phyloP scores from a whole-genome alignment of 768 basidiomycete genomes.

The Tulasnella sp. region DNA sequence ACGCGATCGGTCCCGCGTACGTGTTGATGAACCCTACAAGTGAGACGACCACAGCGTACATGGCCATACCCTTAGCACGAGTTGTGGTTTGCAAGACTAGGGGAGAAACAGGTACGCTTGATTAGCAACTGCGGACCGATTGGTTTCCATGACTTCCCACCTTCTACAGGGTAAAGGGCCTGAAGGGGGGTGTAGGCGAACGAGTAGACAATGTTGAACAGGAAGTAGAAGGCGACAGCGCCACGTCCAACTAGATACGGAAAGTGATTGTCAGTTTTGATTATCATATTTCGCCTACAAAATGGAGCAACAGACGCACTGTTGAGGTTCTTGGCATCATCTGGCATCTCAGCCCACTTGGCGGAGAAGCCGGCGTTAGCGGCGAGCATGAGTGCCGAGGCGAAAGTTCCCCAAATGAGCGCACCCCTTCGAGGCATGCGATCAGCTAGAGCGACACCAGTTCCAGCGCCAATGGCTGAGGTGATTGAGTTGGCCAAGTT shows the following conservation, averaged over 20 bases:
- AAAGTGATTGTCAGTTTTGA: neutral
- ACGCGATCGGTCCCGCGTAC: conserved; percentile 39
- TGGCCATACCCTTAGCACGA: conserved; percentile 51
- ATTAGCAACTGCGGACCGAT: too few relatives aligned
- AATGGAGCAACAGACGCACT: neutral
- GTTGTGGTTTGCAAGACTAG: conserved; percentile 39
- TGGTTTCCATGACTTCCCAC: conserved; percentile 26
- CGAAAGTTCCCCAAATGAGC: conserved; percentile 27
- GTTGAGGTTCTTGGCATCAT: conserved; percentile 15
- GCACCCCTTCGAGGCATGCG: conserved; percentile 26
- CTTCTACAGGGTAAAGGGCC: conserved; percentile 45
- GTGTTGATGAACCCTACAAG: conserved; percentile 35
- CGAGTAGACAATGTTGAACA: conserved; percentile 43
- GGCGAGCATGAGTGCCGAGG: conserved; percentile 22
- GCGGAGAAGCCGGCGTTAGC: conserved; percentile 22
- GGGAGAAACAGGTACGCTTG: too few relatives aligned
- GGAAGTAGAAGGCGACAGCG: conserved; percentile 29
- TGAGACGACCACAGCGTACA: conserved; percentile 30
- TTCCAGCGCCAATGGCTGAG: conserved; percentile 26
- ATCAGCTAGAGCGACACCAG: conserved; percentile 27
- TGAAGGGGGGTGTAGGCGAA: conserved; percentile 51
- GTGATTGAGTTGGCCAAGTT: conserved; percentile 28
- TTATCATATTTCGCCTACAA: neutral
- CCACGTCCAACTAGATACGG: conserved; percentile 23
- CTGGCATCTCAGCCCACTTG: conserved; percentile 18